Percentiles rank a stretch among this genome's conserved stretches.
Conservation (phyloP, 805 yeast genomes). For the Lachancea nothofagi region DNA sequence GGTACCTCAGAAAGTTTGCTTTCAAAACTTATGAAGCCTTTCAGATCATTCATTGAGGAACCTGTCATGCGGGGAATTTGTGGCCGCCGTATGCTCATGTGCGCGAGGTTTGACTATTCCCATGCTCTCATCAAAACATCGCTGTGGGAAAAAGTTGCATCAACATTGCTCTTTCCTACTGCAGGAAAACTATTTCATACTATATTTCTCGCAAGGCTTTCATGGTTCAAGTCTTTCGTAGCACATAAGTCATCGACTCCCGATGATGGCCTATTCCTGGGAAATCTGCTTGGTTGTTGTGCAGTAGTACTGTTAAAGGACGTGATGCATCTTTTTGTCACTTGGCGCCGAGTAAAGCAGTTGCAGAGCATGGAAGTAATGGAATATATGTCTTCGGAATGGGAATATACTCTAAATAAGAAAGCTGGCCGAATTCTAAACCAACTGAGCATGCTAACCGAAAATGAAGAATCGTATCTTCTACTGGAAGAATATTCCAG, state of each 20-base stretch:
- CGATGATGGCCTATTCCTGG: conserved; percentile 14
- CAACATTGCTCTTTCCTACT: conserved; percentile 7
- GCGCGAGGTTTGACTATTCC: conserved; percentile 7
- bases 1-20: background rate
- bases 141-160: conserved; percentile 5
- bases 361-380: conserved; percentile 14
- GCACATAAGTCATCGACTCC: conserved; percentile 8
- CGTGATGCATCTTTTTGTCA: conserved; percentile 13
- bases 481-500: conserved; percentile 7
- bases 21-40: conserved; percentile 1
- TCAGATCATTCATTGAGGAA: background rate
- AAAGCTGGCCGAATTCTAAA: conserved; percentile 7
- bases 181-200: conserved; percentile 6
- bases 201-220: conserved; percentile 3
- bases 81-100: background rate
- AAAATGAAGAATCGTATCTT: conserved; percentile 7
- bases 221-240: conserved; percentile 1
- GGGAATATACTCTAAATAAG: conserved; percentile 8
- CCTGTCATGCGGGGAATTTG: conserved; percentile 1
- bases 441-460: conserved; percentile 1
- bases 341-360: conserved; percentile 20
- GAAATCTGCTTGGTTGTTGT: conserved; percentile 25
- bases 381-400: conserved; percentile 11
- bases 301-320: conserved; percentile 17
- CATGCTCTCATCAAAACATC: conserved; percentile 9